phyloP scores from a whole-genome alignment of 2,329 filamentous ascomycete genomes.

The Aspergillus amoenus region DNA sequence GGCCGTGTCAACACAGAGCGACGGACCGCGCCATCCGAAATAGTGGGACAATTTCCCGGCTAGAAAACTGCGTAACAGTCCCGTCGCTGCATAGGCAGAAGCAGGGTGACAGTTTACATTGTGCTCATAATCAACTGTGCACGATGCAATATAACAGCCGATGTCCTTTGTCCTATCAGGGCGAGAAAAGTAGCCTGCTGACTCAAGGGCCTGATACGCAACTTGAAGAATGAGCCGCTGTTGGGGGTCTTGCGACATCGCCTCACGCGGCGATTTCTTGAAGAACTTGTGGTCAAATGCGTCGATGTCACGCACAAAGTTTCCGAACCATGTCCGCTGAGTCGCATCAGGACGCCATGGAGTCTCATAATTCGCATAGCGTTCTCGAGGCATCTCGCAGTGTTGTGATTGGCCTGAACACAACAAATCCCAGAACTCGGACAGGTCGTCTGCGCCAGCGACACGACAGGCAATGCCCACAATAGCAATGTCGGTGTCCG shows the following conservation, averaged over 20 bases:
- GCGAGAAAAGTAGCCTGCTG: conserved; percentile 28
- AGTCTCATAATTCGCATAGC: conserved; percentile 18
- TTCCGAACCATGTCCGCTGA: conserved; percentile 16
- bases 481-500: conserved; percentile 31
- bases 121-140: conserved; percentile 41
- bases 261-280: conserved; percentile 28
- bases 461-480: conserved; percentile 36
- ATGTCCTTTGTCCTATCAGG: conserved; percentile 26
- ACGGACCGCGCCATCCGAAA: conserved; percentile 46
- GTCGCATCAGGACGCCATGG: conserved; percentile 15
- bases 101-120: conserved; percentile 40
- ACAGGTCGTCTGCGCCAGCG: conserved; percentile 27
- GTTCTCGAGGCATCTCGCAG: conserved; percentile 16
- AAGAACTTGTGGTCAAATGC: conserved; percentile 37
- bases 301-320: conserved; percentile 22
- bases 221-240: conserved; percentile 31
- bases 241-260: conserved; percentile 32
- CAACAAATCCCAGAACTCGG: conserved; percentile 36
- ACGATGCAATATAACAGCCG: conserved; percentile 42
- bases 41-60: conserved; percentile 39
- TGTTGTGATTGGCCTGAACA: conserved; percentile 23
- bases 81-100: conserved; percentile 38
- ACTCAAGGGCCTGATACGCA: conserved; percentile 34
- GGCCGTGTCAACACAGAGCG: conserved; percentile 43
- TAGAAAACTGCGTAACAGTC: conserved; percentile 27